Evolutionary conservation across 2,329 filamentous ascomycete species (phyloP), one percentile per base, ranked within the genome.

Genomic region (Cyclaneusma minus): DNA sequence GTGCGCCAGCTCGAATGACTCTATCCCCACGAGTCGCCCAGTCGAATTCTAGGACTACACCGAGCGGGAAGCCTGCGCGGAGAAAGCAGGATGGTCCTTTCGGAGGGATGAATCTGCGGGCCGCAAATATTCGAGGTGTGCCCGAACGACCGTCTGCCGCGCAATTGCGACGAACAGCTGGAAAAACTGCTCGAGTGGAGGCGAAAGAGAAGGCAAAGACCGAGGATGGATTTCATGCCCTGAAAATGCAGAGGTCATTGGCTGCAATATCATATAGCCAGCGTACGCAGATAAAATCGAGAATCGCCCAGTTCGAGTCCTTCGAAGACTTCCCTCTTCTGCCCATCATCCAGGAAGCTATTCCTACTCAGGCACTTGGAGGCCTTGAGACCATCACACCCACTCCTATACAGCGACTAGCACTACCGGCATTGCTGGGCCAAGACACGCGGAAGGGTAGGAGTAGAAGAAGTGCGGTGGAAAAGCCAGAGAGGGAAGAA

Each of bases 171-270:
- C n/a, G 25, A 5, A 13, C 25, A 11, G 13, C 26, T 9, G 29
- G 29, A 16, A n/a, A 24, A 3, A 33, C 22, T 13, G 27, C 26
- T 13, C 30, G 25, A 24, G 30, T 34, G 5, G 38, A 48, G 12
- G 55, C 59, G 7, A 51, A 59, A 24, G 30, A 35, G 5, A 38
- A 48, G 12, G 55, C 59, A 7, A 51, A 59, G 24, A 45, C 55
- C 26, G 60, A 53, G 36, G 53, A 32, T 44, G 56, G 28, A 22
- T 48, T 35, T 51, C 85, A 91, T 48, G 85, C 87, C 4, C 60
- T 95, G 50, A 93, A 91, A 56, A 95, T 95, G 87, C 87, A 94
- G 48, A 71, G 73, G 27, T 64, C 79, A 2, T 58, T 95, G 35
- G 60, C 80, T 3, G 68, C 74, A 3, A 62, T 95, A 4, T 69